phyloP scores from a whole-genome alignment of 805 yeast species.

The Tanozyma kutaoensis region DNA sequence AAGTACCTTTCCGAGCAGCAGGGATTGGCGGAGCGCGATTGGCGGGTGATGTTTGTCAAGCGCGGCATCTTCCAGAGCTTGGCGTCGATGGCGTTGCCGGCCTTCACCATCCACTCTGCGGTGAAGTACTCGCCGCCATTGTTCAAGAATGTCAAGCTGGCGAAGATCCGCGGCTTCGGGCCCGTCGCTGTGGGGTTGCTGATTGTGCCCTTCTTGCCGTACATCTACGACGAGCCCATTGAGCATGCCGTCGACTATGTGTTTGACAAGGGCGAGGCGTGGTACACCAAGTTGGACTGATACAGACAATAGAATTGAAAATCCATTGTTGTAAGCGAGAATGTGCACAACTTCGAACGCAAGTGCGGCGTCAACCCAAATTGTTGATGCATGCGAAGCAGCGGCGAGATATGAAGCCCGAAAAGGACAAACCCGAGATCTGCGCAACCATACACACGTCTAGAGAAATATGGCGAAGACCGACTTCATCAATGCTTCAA shows the following conservation, averaged over 20 bases:
- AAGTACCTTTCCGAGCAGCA: constrained; percentile 7
- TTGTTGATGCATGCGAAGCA: no score
- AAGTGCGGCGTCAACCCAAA: no score
- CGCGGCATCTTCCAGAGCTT: constrained; percentile 72
- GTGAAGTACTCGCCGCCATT: constrained; percentile 57
- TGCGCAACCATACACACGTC: no score
- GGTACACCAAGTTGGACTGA: no score
- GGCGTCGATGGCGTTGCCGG: constrained; percentile 82
- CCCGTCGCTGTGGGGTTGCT: constrained; percentile 73
- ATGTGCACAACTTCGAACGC: no score
- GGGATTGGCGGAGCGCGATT: constrained; percentile 37
- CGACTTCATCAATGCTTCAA: no score
- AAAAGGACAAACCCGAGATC: no score
- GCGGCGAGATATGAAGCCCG: no score
- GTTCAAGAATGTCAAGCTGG: constrained; percentile 39
- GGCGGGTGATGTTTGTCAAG: constrained; percentile 51
- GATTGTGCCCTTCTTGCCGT: constrained; percentile 67
- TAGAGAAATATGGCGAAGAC: no score
- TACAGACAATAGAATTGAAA: no score
- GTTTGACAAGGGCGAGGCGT: constrained; percentile 38
- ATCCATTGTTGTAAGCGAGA: no score
- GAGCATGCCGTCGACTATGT: constrained; percentile 52
- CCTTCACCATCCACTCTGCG: constrained; percentile 67
- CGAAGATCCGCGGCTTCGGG: constrained; percentile 41
- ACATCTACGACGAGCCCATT: constrained; percentile 71